Conservation (phyloP, 139 green algal species). For the Bryopsis sp. region DNA sequence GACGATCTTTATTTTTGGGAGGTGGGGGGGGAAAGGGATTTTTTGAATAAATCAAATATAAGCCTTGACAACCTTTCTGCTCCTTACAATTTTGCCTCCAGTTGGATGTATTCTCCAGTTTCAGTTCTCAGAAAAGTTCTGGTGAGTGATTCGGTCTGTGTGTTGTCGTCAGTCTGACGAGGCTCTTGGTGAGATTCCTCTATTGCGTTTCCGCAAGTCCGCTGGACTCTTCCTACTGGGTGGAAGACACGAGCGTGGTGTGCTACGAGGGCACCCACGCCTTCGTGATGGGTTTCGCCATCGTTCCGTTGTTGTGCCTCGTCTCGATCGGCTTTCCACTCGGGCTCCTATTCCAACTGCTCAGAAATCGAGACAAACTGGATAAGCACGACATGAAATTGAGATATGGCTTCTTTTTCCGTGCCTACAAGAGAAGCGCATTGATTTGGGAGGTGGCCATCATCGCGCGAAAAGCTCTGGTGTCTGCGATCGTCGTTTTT, state of each 20-base stretch:
- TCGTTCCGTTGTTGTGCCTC: background rate
- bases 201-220: background rate
- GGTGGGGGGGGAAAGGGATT: no score
- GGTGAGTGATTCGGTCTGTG: background rate
- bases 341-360: background rate
- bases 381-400: background rate
- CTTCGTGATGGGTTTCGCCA: background rate
- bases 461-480: no score
- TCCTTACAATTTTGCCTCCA: background rate
- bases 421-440: no score
- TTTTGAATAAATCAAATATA: no score
- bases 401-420: conserved; percentile 12
- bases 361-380: background rate
- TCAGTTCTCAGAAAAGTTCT: background rate
- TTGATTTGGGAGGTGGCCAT: no score
- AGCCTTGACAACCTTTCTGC: background rate
- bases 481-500: no score
- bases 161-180: background rate
- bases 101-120: background rate
- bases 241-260: conserved; percentile 8
- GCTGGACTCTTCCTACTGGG: background rate
- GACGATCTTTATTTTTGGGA: no score
- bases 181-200: background rate
- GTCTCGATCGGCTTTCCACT: conserved; percentile 5
- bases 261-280: background rate